These are phyloP conservation scores for Alliaria petiolata DNA, from an alignment of 345 rosid species.

Conservation along the genomic window DNA sequence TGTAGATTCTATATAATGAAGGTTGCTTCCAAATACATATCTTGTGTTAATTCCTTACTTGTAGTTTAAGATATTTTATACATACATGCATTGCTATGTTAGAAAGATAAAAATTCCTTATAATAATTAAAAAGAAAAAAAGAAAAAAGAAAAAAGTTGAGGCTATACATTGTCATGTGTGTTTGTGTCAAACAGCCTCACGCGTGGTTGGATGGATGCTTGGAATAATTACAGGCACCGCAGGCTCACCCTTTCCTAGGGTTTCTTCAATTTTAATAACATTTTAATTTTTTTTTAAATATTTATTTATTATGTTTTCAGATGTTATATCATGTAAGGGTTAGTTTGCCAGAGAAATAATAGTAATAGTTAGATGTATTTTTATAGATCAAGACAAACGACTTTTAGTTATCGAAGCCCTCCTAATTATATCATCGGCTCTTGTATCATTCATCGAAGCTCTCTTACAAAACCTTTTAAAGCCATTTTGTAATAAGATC, in stretches of 20 bases:
- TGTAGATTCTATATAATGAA: not conserved
- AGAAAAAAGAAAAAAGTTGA: not conserved
- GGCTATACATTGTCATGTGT: constrained; percentile 28
- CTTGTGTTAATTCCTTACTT: too few species aligned
- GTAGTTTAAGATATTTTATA: not conserved
- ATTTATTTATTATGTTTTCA: not conserved
- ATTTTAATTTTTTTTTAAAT: not conserved
- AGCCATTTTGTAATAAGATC: not conserved
- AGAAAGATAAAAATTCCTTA: not conserved
- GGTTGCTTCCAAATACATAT: not conserved
- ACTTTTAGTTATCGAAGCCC: not conserved
- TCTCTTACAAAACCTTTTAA: not conserved
- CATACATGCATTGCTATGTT: not conserved
- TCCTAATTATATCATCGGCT: not conserved
- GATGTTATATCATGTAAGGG: not conserved
- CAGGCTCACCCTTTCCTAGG: constrained; percentile 31
- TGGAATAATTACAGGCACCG: constrained; percentile 30
- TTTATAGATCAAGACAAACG: not conserved
- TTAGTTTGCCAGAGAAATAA: not conserved
- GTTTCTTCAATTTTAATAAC: constrained; percentile 4
- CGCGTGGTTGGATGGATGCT: constrained; percentile 36
- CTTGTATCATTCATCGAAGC: not conserved
- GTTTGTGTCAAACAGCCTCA: constrained; percentile 38
- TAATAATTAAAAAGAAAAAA: not conserved
- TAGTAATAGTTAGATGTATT: not conserved